A percentile compares a stretch with the other conserved stretches of the same genome.
These are phyloP conservation scores for Penicillium fuscoglaucum DNA, from an alignment of 2,329 filamentous ascomycete species.

Conservation along the genomic window DNA sequence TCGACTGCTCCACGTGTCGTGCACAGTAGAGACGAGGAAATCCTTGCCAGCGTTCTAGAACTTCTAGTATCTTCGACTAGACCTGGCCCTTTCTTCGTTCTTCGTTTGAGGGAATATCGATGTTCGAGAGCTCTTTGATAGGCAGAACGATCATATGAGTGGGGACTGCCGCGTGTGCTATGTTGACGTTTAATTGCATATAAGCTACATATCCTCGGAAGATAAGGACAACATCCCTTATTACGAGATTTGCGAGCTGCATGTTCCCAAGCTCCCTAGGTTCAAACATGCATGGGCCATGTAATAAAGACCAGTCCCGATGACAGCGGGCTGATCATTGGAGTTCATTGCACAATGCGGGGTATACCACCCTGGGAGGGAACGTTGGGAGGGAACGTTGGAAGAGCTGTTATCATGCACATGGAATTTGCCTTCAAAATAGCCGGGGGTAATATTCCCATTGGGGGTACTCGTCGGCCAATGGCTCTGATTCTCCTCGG, in stretches of 20 bases:
- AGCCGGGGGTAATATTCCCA: background rate
- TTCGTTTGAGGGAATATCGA: conserved; percentile 59
- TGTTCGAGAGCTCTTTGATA: conserved; percentile 41
- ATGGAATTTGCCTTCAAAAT: background rate
- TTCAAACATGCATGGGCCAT: background rate
- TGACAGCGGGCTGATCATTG: conserved; percentile 11
- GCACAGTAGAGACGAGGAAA: conserved; percentile 36
- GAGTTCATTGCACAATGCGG: conserved; percentile 13
- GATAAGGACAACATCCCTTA: background rate
- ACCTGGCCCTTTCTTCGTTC: conserved; percentile 33
- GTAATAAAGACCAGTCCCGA: conserved; percentile 8
- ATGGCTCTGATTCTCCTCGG: background rate
- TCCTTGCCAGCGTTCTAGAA: conserved; percentile 22
- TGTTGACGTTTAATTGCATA: conserved; percentile 1
- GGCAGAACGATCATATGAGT: conserved; percentile 32
- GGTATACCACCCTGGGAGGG: conserved; percentile 9
- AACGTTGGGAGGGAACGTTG: background rate
- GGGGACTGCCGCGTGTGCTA: conserved; percentile 20
- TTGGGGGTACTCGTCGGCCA: background rate
- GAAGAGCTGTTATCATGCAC: background rate
- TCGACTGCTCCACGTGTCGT: conserved; percentile 30
- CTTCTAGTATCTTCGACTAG: conserved; percentile 22
- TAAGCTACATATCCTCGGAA: background rate
- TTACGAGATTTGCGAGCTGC: background rate
- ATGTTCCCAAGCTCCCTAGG: background rate